Evolutionary conservation across 208 protist species (phyloP).

Genomic region (Crithidia bombi): DNA sequence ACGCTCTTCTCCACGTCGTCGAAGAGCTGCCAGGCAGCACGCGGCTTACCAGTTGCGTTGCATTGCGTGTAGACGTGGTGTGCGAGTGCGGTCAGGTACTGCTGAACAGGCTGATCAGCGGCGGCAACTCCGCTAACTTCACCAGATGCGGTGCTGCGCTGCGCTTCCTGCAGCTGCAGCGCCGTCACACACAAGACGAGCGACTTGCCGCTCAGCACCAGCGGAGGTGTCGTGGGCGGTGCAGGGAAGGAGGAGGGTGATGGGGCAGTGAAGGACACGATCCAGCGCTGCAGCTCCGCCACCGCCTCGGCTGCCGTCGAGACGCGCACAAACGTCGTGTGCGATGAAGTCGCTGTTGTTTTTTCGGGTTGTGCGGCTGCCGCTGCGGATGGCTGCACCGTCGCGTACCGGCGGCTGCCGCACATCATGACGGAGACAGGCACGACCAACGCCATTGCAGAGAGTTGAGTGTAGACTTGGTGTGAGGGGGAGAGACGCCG

Average conservation of each 20-base stretch:
- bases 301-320: constrained; percentile 20
- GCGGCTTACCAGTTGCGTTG: constrained; percentile 21
- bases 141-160: background rate
- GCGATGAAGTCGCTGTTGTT: background rate
- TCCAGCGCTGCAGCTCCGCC: constrained; percentile 27
- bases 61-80: constrained; percentile 14
- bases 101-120: background rate
- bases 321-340: constrained; percentile 1
- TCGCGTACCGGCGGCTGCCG: constrained; percentile 7
- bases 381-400: background rate
- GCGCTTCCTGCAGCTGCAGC: constrained; percentile 20
- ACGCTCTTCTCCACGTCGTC: constrained; percentile 22
- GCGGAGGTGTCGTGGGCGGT: background rate
- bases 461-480: background rate
- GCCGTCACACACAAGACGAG: constrained; percentile 28
- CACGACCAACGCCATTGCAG: background rate
- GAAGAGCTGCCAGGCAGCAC: constrained; percentile 7
- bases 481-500: background rate
- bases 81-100: constrained; percentile 23
- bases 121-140: background rate
- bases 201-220: constrained; percentile 22
- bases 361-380: background rate
- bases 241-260: background rate
- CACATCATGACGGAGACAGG: background rate
- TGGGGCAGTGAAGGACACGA: background rate